Percentiles rank a stretch among this genome's conserved stretches.
Conservation (phyloP, 2,329 filamentous ascomycete species). For the Stromatinia cepivora region DNA sequence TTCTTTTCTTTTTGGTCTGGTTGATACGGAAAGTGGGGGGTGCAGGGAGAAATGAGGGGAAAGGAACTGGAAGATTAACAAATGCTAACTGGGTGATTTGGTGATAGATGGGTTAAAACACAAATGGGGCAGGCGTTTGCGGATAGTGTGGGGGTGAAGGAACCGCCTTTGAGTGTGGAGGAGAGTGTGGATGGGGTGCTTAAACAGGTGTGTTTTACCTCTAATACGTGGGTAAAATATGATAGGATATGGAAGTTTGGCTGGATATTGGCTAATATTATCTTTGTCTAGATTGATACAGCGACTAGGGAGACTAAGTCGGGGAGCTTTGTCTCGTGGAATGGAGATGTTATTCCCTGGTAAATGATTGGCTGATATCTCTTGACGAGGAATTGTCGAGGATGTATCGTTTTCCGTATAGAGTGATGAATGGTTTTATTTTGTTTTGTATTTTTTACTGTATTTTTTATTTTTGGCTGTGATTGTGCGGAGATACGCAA, state of each 20-base stretch:
- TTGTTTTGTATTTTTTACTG: too few species aligned
- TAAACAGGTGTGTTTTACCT: constrained; percentile 21
- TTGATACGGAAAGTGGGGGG: too few species aligned
- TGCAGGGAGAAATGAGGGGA: not conserved
- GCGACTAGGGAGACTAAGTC: constrained; percentile 40
- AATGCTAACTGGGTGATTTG: not conserved
- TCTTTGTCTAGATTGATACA: constrained; percentile 41
- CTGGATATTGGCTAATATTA: not conserved
- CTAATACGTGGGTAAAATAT: too few species aligned
- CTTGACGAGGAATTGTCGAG: not conserved
- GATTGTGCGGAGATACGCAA: too few species aligned
- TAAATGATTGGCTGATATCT: not conserved
- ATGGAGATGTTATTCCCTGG: constrained; percentile 32
- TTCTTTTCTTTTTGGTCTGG: too few species aligned
- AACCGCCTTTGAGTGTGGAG: constrained; percentile 43
- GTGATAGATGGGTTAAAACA: constrained; percentile 44
- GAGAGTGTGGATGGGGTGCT: constrained; percentile 41
- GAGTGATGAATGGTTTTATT: not conserved
- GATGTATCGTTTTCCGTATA: not conserved
- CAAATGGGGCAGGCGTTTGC: constrained; percentile 46
- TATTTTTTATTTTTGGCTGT: too few species aligned
- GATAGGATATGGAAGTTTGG: not conserved
- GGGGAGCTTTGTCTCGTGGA: constrained; percentile 33
- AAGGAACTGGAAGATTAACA: not conserved
- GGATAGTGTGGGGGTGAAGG: constrained; percentile 36